These are phyloP conservation scores for Phytophthora idaei DNA, from an alignment of 352 stramenopile genomes.

Conservation along the genomic window DNA sequence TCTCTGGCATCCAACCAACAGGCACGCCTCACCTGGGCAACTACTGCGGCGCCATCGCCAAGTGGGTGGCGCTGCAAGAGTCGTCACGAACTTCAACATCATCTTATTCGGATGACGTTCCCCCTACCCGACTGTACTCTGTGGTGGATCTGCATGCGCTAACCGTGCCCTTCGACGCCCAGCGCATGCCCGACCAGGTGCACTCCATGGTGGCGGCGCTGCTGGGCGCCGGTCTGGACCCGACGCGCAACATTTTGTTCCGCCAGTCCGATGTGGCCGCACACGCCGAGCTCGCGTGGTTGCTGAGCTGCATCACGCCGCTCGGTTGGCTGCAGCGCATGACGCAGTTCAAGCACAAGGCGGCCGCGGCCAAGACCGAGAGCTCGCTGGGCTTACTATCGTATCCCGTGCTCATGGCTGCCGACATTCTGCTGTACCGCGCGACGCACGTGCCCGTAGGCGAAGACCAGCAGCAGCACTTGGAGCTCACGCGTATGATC, in stretches of 20 bases:
- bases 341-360: slow-evolving; percentile 99
- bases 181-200: slow-evolving; percentile 88
- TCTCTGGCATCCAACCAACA: slow-evolving; percentile 98
- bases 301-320: slow-evolving; percentile 97
- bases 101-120: slow-evolving; percentile 12
- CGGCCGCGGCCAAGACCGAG: slow-evolving; percentile 74
- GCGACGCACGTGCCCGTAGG: slow-evolving; percentile 97
- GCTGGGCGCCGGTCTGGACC: slow-evolving; percentile 93
- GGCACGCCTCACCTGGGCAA: slow-evolving; percentile 99
- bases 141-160: slow-evolving; percentile 99
- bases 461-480: slow-evolving; percentile 98
- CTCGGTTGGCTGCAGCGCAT: slow-evolving; percentile 99
- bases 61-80: slow-evolving; percentile 98
- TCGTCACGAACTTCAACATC: slow-evolving; percentile 8
- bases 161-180: slow-evolving; percentile 95
- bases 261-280: slow-evolving; percentile 77
- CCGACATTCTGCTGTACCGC: slow-evolving; percentile 99
- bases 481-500: slow-evolving; percentile 98
- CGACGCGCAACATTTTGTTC: slow-evolving; percentile 74
- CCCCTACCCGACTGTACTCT: slow-evolving; percentile 52
- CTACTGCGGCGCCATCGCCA: slow-evolving; percentile 97
- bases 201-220: slow-evolving; percentile 93
- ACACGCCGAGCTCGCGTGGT: slow-evolving; percentile 97
- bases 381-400: slow-evolving; percentile 94
- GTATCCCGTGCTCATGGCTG: slow-evolving; percentile 99